These are phyloP conservation scores for Sarcocystis neurona DNA, from an alignment of 169 alveolate species.

Conservation along the genomic window DNA sequence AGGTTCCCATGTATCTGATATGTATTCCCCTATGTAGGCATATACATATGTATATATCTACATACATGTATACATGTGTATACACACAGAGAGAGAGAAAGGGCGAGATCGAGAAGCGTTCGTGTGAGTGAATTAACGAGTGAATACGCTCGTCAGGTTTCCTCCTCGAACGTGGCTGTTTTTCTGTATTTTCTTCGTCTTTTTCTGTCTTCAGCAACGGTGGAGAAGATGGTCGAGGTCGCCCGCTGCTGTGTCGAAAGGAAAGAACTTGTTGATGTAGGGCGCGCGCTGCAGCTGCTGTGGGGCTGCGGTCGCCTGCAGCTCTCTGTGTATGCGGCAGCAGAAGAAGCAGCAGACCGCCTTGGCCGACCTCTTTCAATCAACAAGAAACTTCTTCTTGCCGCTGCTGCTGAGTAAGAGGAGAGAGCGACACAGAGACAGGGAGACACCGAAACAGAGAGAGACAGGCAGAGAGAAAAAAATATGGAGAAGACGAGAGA, in stretches of 20 bases:
- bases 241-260: neutral
- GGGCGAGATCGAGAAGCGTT: neutral
- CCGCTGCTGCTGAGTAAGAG: too few species aligned
- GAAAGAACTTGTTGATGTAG: neutral
- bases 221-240: constrained; percentile 6
- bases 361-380: neutral
- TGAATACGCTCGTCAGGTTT: neutral
- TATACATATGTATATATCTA: too few species aligned
- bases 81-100: too few species aligned
- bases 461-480: too few species aligned
- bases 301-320: neutral
- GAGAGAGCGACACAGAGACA: too few species aligned
- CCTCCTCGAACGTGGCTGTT: neutral
- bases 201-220: neutral
- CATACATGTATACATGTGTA: too few species aligned
- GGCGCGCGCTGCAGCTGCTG: neutral
- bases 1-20: too few species aligned
- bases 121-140: neutral
- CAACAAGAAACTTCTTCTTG: neutral
- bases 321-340: neutral
- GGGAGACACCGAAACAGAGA: too few species aligned
- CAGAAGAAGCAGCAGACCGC: constrained; percentile 3
- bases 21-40: too few species aligned
- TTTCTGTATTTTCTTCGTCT: neutral
- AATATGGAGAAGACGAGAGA: too few species aligned